phyloP scores from a whole-genome alignment of 1,284 basidiomycete species.

The Papiliotrema fonsecae region DNA sequence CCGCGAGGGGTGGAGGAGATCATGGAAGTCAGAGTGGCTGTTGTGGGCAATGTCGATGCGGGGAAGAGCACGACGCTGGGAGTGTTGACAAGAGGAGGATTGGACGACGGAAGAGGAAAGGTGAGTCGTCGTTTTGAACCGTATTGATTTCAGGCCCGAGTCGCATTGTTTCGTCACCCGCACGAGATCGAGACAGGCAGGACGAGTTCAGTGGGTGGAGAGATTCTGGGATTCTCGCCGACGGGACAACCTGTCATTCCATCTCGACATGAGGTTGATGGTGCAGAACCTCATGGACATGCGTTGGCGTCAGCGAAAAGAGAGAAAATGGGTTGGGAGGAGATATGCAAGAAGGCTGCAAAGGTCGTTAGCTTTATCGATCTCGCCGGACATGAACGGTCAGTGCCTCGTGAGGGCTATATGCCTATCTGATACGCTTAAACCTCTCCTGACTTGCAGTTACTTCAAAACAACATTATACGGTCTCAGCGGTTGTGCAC shows the following conservation, averaged over 20 bases:
- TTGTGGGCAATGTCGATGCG: constrained; percentile 80
- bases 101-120: constrained; percentile 92
- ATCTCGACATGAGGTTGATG: constrained; percentile 50
- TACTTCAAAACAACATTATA: constrained; percentile 83
- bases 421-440: constrained; percentile 1
- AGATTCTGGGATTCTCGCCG: constrained; percentile 82
- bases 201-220: constrained; percentile 93
- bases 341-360: constrained; percentile 82
- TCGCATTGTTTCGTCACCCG: constrained; percentile 91
- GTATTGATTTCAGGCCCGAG: constrained; percentile 60
- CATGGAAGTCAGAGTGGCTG: constrained; percentile 86
- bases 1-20: constrained; percentile 47
- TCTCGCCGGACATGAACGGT: constrained; percentile 84
- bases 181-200: constrained; percentile 95
- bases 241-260: constrained; percentile 73
- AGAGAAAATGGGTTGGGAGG: constrained; percentile 91
- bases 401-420: constrained; percentile 48
- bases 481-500: constrained; percentile 86
- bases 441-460: constrained; percentile 12
- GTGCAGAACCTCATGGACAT: constrained; percentile 65
- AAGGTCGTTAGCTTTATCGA: constrained; percentile 96
- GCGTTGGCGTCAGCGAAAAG: constrained; percentile 52
- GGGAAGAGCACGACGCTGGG: constrained; percentile 94
- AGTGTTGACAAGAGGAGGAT: constrained; percentile 58
- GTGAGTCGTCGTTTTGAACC: constrained; percentile 9